These are phyloP conservation scores for Agrostemma githago DNA, from an alignment of 148 eudicot genomes.

Conservation along the genomic window DNA sequence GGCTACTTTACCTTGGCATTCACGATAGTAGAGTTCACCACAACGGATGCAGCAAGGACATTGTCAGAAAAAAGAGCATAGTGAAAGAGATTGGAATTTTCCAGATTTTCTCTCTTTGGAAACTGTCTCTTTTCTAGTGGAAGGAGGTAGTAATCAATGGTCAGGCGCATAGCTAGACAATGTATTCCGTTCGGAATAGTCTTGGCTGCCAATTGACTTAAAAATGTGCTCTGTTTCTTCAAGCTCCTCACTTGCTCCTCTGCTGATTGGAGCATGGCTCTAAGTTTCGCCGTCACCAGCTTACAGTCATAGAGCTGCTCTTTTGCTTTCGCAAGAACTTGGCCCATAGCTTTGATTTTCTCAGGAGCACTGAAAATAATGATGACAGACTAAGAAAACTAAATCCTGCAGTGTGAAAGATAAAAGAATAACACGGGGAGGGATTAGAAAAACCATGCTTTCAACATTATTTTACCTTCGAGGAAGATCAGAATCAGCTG, in stretches of 20 bases:
- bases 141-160: conserved; percentile 71
- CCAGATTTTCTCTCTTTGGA: conserved; percentile 66
- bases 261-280: conserved; percentile 89
- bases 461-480: conserved; percentile 45
- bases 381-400: background rate
- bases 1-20: conserved; percentile 60
- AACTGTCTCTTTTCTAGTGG: conserved; percentile 58
- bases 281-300: conserved; percentile 64
- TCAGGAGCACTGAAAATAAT: conserved; percentile 50
- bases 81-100: conserved; percentile 62
- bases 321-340: conserved; percentile 64
- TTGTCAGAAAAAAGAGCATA: conserved; percentile 92
- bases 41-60: conserved; percentile 90
- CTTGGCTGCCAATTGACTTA: conserved; percentile 85
- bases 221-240: conserved; percentile 81
- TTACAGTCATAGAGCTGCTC: conserved; percentile 71
- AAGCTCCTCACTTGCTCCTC: conserved; percentile 83
- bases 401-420: background rate
- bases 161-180: conserved; percentile 79
- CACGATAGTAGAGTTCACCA: conserved; percentile 70
- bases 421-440: background rate
- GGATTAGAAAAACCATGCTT: background rate
- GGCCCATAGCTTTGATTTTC: conserved; percentile 72
- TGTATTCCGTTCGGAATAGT: conserved; percentile 80
- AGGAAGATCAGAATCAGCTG: conserved; percentile 68